phyloP scores from a whole-genome alignment of 495 filamentous ascomycete species.

The Aspergillus olivimuriae region DNA sequence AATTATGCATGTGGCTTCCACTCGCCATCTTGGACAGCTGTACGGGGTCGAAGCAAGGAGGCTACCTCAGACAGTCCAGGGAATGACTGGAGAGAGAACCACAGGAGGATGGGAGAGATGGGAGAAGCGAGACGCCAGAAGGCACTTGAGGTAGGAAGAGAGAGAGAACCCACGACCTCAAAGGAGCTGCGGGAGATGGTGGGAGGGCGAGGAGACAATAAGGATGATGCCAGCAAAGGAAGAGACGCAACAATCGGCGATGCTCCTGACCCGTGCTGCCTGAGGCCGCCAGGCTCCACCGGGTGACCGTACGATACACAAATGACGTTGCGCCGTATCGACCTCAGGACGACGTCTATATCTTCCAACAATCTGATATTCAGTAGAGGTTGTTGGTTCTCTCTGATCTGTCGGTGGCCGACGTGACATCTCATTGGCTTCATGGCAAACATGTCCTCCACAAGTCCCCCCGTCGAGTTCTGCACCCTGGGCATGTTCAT shows the following conservation, averaged over 20 bases:
- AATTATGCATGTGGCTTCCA: conserved; percentile 78
- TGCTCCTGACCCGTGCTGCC: conserved; percentile 17
- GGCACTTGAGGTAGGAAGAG: too few species aligned
- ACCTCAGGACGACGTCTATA: conserved; percentile 14
- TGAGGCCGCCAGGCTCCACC: conserved; percentile 14
- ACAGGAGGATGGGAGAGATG: background rate
- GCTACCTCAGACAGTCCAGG: conserved; percentile 1
- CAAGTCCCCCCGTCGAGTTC: conserved; percentile 53
- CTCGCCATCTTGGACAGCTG: conserved; percentile 40
- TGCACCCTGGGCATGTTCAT: conserved; percentile 95
- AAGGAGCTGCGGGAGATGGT: background rate
- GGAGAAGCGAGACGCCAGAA: background rate
- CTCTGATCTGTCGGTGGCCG: too few species aligned
- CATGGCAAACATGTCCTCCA: conserved; percentile 13
- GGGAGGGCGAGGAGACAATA: background rate
- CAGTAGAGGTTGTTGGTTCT: conserved; percentile 1
- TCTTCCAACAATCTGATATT: conserved; percentile 3
- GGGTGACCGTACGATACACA: conserved; percentile 13
- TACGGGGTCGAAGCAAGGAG: conserved; percentile 12
- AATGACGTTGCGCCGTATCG: background rate
- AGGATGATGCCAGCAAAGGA: background rate
- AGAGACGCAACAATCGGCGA: conserved; percentile 13
- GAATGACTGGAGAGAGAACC: background rate
- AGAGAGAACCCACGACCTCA: background rate
- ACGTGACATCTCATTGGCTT: too few species aligned